Evolutionary conservation across 768 basidiomycete species (phyloP).

Genomic region (Agaricus sinodeliciosus): DNA sequence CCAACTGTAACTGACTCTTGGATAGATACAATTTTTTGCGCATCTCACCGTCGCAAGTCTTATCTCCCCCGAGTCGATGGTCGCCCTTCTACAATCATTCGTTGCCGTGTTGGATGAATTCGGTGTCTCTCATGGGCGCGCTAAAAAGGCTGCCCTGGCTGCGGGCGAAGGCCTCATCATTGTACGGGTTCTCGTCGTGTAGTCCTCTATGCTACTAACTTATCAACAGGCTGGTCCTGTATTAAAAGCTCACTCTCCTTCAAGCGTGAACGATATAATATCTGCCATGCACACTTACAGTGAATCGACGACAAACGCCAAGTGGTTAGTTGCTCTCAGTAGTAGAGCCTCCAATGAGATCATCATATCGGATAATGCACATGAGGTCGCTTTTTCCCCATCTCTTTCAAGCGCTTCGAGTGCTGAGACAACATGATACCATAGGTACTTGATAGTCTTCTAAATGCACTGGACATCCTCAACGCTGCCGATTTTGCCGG

Average conservation of each 20-base stretch:
- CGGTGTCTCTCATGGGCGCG: constrained; percentile 79
- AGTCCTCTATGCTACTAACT: not conserved
- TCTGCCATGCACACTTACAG: constrained; percentile 65
- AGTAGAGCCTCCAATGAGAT: constrained; percentile 42
- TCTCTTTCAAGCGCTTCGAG: not conserved
- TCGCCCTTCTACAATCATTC: constrained; percentile 77
- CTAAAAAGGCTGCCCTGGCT: constrained; percentile 73
- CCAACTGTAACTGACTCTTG: constrained; percentile 4
- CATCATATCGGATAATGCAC: constrained; percentile 39
- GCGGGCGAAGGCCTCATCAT: constrained; percentile 79
- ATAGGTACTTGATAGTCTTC: constrained; percentile 71
- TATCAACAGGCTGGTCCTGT: constrained; percentile 54
- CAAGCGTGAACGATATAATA: constrained; percentile 64
- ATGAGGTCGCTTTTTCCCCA: constrained; percentile 45
- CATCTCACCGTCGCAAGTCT: constrained; percentile 74
- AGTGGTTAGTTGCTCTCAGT: constrained; percentile 62
- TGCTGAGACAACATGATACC: constrained; percentile 7
- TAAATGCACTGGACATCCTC: constrained; percentile 57
- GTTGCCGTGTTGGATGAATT: constrained; percentile 85
- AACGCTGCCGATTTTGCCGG: constrained; percentile 56
- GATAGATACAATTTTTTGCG: constrained; percentile 89
- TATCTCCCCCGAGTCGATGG: constrained; percentile 72
- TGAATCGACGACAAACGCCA: constrained; percentile 49
- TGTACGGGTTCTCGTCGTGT: constrained; percentile 26
- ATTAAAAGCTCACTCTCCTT: constrained; percentile 53